phyloP scores from a whole-genome alignment of 768 basidiomycete species.

The Pulveroboletus sp. region DNA sequence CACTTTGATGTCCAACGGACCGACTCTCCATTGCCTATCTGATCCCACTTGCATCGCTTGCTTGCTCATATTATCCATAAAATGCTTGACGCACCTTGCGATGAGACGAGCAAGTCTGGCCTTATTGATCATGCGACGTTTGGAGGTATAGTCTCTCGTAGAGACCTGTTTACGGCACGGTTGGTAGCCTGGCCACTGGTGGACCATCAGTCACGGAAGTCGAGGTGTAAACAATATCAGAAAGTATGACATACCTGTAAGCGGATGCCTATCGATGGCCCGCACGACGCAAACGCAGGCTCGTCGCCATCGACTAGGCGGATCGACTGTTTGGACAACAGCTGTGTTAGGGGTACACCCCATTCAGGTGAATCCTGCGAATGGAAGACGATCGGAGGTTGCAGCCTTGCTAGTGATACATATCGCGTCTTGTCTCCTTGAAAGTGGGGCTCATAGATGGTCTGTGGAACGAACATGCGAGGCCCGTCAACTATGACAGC shows the following conservation, averaged over 20 bases:
- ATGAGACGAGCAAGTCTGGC: constrained; percentile 67
- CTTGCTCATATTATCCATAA: constrained; percentile 3
- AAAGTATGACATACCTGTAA: constrained; percentile 43
- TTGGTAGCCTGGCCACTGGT: constrained; percentile 70
- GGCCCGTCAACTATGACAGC: constrained; percentile 24
- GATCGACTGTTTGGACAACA: constrained; percentile 50
- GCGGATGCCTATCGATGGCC: constrained; percentile 68
- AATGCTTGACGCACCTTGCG: constrained; percentile 50
- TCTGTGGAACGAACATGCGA: constrained; percentile 57
- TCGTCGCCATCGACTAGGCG: constrained; percentile 50
- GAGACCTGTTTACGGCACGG: constrained; percentile 68
- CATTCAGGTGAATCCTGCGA: constrained; percentile 46
- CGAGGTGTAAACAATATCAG: background rate
- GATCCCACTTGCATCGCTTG: constrained; percentile 5
- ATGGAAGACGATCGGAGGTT: constrained; percentile 56
- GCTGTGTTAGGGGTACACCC: constrained; percentile 56
- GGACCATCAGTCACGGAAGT: background rate
- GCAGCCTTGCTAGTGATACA: constrained; percentile 58
- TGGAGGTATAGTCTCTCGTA: constrained; percentile 64
- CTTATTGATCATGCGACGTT: constrained; percentile 63
- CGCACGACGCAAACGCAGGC: constrained; percentile 58
- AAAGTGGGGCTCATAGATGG: constrained; percentile 65
- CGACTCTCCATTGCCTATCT: constrained; percentile 14
- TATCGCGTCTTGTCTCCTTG: constrained; percentile 67
- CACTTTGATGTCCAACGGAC: constrained; percentile 1